These are phyloP conservation scores for Mortierella sp. DNA, from an alignment of 371 early-diverging fungal species.

Conservation along the genomic window DNA sequence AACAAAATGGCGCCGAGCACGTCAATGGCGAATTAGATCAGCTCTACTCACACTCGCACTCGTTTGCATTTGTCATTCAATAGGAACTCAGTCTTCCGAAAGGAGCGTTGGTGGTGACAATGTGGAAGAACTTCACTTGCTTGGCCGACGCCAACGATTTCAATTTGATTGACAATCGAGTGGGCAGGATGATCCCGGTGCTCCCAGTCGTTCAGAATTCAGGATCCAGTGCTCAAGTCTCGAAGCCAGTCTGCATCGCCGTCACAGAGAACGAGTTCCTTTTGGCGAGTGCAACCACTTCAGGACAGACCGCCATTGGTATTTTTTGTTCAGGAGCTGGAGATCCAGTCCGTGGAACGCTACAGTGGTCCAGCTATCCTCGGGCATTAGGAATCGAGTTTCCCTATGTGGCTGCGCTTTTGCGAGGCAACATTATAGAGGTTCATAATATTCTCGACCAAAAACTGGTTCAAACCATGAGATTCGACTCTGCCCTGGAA, in stretches of 20 bases:
- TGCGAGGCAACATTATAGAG: slow-evolving; percentile 77
- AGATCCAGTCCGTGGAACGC: slow-evolving; percentile 83
- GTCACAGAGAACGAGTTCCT: slow-evolving; percentile 80
- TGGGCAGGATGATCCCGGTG: slow-evolving; percentile 65
- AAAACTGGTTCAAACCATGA: slow-evolving; percentile 70
- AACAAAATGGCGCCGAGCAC: too few species aligned
- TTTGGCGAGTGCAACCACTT: slow-evolving; percentile 73
- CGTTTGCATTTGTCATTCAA: background rate
- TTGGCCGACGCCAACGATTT: slow-evolving; percentile 77
- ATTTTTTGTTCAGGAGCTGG: slow-evolving; percentile 79
- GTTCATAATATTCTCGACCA: slow-evolving; percentile 85
- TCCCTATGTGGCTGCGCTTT: slow-evolving; percentile 82
- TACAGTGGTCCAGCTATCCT: slow-evolving; percentile 83
- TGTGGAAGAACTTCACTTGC: slow-evolving; percentile 69
- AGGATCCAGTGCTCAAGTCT: slow-evolving; percentile 61
- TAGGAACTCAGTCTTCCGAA: slow-evolving; percentile 78
- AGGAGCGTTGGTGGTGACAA: slow-evolving; percentile 69
- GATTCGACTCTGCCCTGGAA: slow-evolving; percentile 63
- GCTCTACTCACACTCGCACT: background rate
- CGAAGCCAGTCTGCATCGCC: slow-evolving; percentile 74
- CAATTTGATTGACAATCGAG: slow-evolving; percentile 71
- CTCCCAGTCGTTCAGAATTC: slow-evolving; percentile 72
- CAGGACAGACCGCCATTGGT: slow-evolving; percentile 76
- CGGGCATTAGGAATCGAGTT: slow-evolving; percentile 77
- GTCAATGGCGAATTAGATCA: too few species aligned